These are phyloP conservation scores for Periglandula ipomoeae DNA, from an alignment of 2,329 filamentous ascomycete genomes.

Conservation along the genomic window DNA sequence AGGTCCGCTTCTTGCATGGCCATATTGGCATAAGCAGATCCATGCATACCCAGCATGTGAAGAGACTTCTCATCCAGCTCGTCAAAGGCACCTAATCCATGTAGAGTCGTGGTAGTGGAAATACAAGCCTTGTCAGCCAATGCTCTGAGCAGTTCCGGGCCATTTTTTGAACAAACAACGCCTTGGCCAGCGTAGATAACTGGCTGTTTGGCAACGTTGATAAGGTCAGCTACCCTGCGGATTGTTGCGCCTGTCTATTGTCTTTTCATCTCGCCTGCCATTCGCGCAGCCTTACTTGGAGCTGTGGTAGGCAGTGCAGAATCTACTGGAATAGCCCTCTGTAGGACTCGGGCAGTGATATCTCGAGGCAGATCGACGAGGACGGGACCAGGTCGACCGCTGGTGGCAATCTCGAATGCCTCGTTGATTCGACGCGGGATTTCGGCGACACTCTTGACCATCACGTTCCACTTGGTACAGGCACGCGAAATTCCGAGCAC, in stretches of 20 bases:
- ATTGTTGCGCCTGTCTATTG: constrained; percentile 65
- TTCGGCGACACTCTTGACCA: constrained; percentile 93
- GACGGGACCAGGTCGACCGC: constrained; percentile 85
- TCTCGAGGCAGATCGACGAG: constrained; percentile 95
- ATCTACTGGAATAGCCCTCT: constrained; percentile 70
- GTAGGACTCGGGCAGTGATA: constrained; percentile 76
- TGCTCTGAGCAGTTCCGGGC: constrained; percentile 69
- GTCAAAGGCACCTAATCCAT: constrained; percentile 85
- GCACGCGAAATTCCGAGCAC: constrained; percentile 86
- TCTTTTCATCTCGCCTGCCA: constrained; percentile 56
- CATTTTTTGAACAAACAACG: constrained; percentile 69
- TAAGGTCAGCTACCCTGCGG: constrained; percentile 64
- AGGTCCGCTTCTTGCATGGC: constrained; percentile 94
- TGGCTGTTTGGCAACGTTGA: constrained; percentile 88
- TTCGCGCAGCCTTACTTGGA: constrained; percentile 19
- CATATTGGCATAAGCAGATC: constrained; percentile 94
- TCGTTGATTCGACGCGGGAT: constrained; percentile 91
- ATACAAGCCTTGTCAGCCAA: constrained; percentile 86
- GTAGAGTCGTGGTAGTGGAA: constrained; percentile 90
- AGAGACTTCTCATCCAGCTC: constrained; percentile 90
- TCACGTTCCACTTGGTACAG: constrained; percentile 98
- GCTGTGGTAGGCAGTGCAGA: constrained; percentile 55
- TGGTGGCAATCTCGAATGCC: constrained; percentile 95
- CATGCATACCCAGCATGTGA: constrained; percentile 99
- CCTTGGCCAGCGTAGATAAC: constrained; percentile 93